Evolutionary conservation across 1,284 basidiomycete genomes (phyloP).

Genomic region (Earliella scabrosa): DNA sequence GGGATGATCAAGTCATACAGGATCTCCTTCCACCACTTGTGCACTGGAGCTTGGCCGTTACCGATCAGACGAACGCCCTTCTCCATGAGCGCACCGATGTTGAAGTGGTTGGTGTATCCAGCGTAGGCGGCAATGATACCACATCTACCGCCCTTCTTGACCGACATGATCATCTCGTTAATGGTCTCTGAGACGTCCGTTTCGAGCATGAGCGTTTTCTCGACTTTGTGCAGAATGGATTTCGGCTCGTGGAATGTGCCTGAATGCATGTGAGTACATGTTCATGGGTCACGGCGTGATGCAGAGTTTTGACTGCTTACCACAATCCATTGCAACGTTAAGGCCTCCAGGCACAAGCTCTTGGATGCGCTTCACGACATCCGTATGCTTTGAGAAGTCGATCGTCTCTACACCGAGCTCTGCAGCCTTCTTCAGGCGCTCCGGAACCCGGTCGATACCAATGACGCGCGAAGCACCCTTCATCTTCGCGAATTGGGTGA

Average conservation of each 20-base stretch:
- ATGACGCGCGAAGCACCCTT: conserved; percentile 78
- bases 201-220: conserved; percentile 75
- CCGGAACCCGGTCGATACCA: conserved; percentile 68
- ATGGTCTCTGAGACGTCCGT: conserved; percentile 76
- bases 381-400: conserved; percentile 61
- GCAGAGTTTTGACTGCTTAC: conserved; percentile 17
- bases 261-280: conserved; percentile 19
- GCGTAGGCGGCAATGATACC: conserved; percentile 69
- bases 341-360: conserved; percentile 68
- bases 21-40: conserved; percentile 77
- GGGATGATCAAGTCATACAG: conserved; percentile 64
- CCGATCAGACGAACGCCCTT: conserved; percentile 73
- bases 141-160: conserved; percentile 65
- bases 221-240: conserved; percentile 63
- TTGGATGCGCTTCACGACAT: conserved; percentile 63
- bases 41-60: conserved; percentile 76
- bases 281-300: not conserved
- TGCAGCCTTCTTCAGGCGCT: conserved; percentile 51
- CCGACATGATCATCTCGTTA: conserved; percentile 71
- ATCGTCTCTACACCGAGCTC: conserved; percentile 64
- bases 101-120: conserved; percentile 71
- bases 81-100: conserved; percentile 82
- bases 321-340: conserved; percentile 63
- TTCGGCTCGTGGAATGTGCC: conserved; percentile 78
- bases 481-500: conserved; percentile 63